Percentiles rank a stretch among this genome's conserved stretches.
Conservation (phyloP, 1,284 basidiomycete genomes). For the Irpex sp. region DNA sequence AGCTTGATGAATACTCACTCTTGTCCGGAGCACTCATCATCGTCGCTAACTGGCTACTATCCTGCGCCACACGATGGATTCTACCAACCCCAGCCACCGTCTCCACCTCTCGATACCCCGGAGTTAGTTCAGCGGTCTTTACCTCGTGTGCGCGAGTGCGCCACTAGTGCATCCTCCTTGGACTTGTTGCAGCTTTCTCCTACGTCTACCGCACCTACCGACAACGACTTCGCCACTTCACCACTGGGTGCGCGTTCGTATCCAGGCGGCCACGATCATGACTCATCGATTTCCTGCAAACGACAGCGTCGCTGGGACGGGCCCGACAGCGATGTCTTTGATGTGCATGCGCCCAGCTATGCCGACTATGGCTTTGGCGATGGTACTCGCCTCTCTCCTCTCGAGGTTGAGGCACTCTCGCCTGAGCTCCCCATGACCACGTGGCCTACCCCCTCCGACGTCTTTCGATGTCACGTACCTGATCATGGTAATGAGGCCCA, state of each 20-base stretch:
- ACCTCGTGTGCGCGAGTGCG: background rate
- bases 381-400: background rate
- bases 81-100: slow-evolving; percentile 10
- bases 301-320: background rate
- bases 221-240: background rate
- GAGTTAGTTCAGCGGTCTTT: slow-evolving; percentile 11
- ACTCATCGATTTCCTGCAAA: background rate
- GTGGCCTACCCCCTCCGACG: background rate
- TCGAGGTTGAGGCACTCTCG: background rate
- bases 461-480: background rate
- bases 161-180: slow-evolving; percentile 1
- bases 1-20: slow-evolving; percentile 6
- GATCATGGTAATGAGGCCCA: background rate
- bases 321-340: background rate
- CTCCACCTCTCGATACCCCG: slow-evolving; percentile 13
- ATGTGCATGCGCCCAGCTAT: background rate
- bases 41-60: background rate
- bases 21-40: background rate
- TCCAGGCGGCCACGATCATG: background rate
- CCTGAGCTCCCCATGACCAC: slow-evolving; percentile 1
- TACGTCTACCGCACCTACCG: background rate
- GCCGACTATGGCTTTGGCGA: background rate
- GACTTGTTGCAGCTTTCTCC: slow-evolving; percentile 5
- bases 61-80: slow-evolving; percentile 10
- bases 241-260: background rate